Evolutionary conservation across 805 yeast genomes (phyloP).

Genomic region (Candida dajiaensis): DNA sequence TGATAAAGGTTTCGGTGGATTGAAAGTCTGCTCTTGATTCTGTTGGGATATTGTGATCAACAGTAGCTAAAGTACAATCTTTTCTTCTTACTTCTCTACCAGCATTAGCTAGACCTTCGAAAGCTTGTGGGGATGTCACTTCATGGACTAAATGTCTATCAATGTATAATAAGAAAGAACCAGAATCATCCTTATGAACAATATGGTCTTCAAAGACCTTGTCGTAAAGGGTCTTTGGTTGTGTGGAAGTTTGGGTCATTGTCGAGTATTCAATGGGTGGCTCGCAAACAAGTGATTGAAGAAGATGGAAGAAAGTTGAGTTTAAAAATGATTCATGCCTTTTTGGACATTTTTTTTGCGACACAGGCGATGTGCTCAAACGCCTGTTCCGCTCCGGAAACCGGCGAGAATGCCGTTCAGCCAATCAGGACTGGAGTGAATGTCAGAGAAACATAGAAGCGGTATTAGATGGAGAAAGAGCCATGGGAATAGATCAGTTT

Average conservation of each 20-base stretch:
- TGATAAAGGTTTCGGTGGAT: slow-evolving; percentile 71
- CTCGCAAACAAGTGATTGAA: not conserved
- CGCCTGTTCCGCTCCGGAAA: not conserved
- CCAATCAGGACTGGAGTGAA: not conserved
- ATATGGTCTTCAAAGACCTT: slow-evolving; percentile 94
- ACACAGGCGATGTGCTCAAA: slow-evolving; percentile 1
- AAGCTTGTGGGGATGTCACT: slow-evolving; percentile 98
- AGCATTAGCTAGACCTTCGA: slow-evolving; percentile 88
- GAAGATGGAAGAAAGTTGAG: not conserved
- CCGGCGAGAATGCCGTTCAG: not conserved
- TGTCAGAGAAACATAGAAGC: not conserved
- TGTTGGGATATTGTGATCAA: slow-evolving; percentile 97
- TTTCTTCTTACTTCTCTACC: slow-evolving; percentile 84
- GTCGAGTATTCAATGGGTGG: not conserved
- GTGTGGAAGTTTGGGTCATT: slow-evolving; percentile 27
- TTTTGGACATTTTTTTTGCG: not conserved
- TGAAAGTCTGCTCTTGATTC: slow-evolving; percentile 74
- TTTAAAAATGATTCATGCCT: not conserved
- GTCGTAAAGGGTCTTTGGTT: slow-evolving; percentile 81
- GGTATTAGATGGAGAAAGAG: no score
- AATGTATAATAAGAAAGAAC: slow-evolving; percentile 81
- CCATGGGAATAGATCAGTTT: no score
- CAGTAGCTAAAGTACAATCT: slow-evolving; percentile 92
- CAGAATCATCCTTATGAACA: slow-evolving; percentile 84
- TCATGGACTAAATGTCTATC: slow-evolving; percentile 98